Evolutionary conservation across 176 grass and related monocot species (phyloP).

Genomic region (Rhipidocladum racemiflorum): DNA sequence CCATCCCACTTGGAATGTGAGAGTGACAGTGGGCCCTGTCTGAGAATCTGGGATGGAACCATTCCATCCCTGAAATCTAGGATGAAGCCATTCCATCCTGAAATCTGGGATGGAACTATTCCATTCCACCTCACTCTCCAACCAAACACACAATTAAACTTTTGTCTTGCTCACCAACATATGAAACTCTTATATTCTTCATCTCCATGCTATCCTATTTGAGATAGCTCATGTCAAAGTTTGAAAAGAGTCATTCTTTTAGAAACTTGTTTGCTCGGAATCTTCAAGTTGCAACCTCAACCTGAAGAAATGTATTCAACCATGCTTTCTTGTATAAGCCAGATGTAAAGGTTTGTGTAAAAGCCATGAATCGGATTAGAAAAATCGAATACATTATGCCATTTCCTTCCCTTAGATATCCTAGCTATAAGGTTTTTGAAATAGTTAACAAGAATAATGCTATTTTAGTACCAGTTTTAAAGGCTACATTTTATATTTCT

Average conservation of each 20-base stretch:
- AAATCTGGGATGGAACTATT: too few relatives aligned
- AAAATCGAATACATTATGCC: not conserved
- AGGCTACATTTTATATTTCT: not conserved
- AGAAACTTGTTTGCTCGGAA: not conserved
- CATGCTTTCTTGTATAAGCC: not conserved
- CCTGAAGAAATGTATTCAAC: not conserved
- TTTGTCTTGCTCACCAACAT: not conserved
- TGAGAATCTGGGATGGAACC: too few relatives aligned
- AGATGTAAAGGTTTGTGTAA: not conserved
- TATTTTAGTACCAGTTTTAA: not conserved
- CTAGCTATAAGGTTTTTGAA: not conserved
- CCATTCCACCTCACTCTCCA: too few relatives aligned
- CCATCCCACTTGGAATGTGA: too few relatives aligned
- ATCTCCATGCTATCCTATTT: not conserved
- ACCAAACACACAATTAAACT: too few relatives aligned
- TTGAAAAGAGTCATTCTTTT: not conserved
- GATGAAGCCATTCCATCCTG: too few relatives aligned
- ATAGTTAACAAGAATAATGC: not conserved
- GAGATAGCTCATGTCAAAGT: not conserved
- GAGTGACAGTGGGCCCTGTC: too few relatives aligned
- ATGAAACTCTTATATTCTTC: not conserved
- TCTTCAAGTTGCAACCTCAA: constrained; percentile 10
- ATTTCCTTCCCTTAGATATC: not conserved
- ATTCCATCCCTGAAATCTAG: too few relatives aligned
- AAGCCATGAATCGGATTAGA: not conserved